Base-by-base conservation (phyloP, 2,329 filamentous ascomycete species). In the Xylariomycetidae sp. region DNA sequence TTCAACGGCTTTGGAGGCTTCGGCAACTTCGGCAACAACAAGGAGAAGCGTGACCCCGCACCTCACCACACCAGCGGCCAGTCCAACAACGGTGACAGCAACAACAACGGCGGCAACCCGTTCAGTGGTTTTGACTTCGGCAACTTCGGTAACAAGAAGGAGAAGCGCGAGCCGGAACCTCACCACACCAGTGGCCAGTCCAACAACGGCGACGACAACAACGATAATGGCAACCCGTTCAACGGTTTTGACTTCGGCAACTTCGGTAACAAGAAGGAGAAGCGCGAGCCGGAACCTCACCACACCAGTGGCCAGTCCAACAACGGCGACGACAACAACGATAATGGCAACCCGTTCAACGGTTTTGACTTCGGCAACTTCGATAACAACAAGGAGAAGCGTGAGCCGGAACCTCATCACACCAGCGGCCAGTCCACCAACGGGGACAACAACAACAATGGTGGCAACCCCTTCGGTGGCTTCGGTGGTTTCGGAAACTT, bases 231-330 rank as follows among this genome's bases (percentile, higher is more conserved):
- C 8, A 20, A 35, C 13, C 31, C 31, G 4, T n/a, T n/a, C n/a
- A n/a, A n/a, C n/a, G n/a, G n/a, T n/a, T n/a, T n/a, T n/a, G n/a
- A n/a, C n/a, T n/a, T n/a, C n/a, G n/a, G 15, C 24, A 25, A 25
- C 6, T 13, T 13, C 24, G 15, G 15, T 22, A 37, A 23, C 12
- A 31, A 20, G 29, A 26, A 29, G 26, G 27, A 35, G 13, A 32
- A 29, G 32, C 32, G 24, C 13, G 25, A 35, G 30, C 30, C 30
- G 6, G 30, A 37, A 35, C 38, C 38, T 8, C 35, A 38, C 25
- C 37, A 43, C 34, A 26, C 32, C 14, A 28, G 36, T n/a, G n/a
- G 26, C 26, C 26, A 17, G n/a, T n/a, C n/a, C n/a, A n/a, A n/a
- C n/a, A n/a, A n/a, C n/a, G n/a, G n/a, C n/a, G n/a, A n/a, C n/a